A percentile compares a stretch with the other conserved stretches of the same genome.
Conservation (phyloP, 768 basidiomycete genomes). For the Daedaleopsis sinensis region DNA sequence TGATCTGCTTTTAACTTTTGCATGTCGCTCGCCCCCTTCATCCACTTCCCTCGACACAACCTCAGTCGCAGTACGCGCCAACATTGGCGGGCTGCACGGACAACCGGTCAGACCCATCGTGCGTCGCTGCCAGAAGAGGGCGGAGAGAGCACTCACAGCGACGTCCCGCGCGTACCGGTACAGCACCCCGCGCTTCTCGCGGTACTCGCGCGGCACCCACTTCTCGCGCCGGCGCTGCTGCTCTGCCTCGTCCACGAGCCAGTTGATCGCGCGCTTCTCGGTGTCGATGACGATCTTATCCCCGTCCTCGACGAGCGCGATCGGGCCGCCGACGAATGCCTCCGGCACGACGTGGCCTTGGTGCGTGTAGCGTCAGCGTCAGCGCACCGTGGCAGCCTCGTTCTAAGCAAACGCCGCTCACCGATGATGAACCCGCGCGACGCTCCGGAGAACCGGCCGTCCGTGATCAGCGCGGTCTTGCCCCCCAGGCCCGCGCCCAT, state of each 20-base stretch:
- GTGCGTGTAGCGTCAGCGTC: background rate
- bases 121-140: background rate
- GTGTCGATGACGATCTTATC: constrained; percentile 79
- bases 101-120: constrained; percentile 3
- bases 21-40: background rate
- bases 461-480: constrained; percentile 82
- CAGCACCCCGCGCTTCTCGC: constrained; percentile 74
- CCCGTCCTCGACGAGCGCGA: constrained; percentile 84
- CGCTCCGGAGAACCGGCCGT: constrained; percentile 89
- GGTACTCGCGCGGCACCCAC: constrained; percentile 70
- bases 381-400: background rate
- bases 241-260: constrained; percentile 72
- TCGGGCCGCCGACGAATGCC: constrained; percentile 82
- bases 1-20: background rate
- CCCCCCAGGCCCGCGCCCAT: constrained; percentile 82
- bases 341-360: constrained; percentile 64
- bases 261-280: constrained; percentile 63
- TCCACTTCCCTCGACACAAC: background rate
- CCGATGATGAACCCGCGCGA: constrained; percentile 68
- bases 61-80: constrained; percentile 82
- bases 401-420: constrained; percentile 19
- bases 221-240: constrained; percentile 58
- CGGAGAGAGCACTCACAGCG: constrained; percentile 57
- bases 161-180: constrained; percentile 85
- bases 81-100: constrained; percentile 69